These are phyloP conservation scores for Amphirosellinia nigrospora DNA, from an alignment of 495 filamentous ascomycete species.

Conservation along the genomic window DNA sequence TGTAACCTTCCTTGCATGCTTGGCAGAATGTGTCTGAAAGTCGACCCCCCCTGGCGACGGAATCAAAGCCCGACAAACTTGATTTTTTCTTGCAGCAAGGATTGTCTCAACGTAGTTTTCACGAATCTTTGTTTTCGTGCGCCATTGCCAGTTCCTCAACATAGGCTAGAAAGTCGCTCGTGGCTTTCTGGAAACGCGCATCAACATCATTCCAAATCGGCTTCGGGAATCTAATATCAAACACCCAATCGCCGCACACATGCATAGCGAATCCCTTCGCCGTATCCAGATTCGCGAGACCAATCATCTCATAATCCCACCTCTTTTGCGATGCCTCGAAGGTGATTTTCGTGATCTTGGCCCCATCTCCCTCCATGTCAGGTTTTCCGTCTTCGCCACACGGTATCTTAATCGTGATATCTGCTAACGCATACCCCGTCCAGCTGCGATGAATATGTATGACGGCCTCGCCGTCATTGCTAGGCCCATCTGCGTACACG, in stretches of 20 bases:
- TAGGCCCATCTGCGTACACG: neutral
- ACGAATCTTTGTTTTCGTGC: neutral
- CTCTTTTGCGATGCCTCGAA: neutral
- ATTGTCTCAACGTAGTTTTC: neutral
- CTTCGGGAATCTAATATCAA: neutral
- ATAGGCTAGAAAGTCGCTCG: neutral
- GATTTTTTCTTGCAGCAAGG: neutral
- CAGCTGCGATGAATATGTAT: neutral
- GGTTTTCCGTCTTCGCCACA: neutral
- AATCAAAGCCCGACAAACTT: neutral
- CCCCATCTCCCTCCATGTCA: neutral
- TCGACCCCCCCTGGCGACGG: neutral
- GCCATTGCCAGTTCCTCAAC: neutral
- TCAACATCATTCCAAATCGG: neutral
- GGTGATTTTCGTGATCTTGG: neutral
- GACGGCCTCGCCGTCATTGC: neutral
- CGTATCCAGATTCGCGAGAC: neutral
- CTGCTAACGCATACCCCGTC: neutral
- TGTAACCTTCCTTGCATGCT: neutral
- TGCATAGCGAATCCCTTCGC: conserved; percentile 3
- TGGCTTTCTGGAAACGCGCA: neutral
- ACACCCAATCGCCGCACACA: neutral
- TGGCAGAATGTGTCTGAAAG: neutral
- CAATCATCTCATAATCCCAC: neutral
- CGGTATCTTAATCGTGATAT: neutral